Base-by-base conservation (phyloP, 2,329 filamentous ascomycete species). In the Phyllosticta paracitricarpa region DNA sequence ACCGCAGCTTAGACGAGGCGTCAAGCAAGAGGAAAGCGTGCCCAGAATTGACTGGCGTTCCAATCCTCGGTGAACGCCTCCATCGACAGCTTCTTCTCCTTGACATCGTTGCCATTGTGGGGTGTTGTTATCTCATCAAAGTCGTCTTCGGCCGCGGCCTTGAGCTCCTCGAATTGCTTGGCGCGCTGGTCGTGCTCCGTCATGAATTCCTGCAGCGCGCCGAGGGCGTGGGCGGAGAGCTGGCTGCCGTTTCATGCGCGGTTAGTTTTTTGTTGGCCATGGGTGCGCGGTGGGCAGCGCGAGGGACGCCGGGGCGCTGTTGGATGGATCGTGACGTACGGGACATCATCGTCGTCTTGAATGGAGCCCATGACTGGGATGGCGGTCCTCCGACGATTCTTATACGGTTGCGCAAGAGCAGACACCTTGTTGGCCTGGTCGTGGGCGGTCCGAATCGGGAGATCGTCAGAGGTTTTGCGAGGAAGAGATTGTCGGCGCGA, bases 41-140 rank as follows among this genome's bases (percentile, higher is more conserved):
- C 86, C 89, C 89, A 94, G 69, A 94, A 94, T 74, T 93, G 89
- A 64, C 84, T 88, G 68, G 87, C 83, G 69, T 92, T 89, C 89
- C 89, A 94, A 72, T 93, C 87, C 73, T 93, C 89, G 1, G 80
- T 79, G 68, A 93, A 94, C 1, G 82, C 77, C 30, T 88, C 84
- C 83, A 93, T 93, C 51, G 75, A 81, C 35, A 83, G 66, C 54
- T 73, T 73, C 51, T 14, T 25, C 3, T 19, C 52, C 17, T 54
- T 54, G 12, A 14, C n/a, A 2, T 12, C 25, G 40, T 48, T 48
- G 6, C n/a, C 17, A n/a, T 48, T 40, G 2, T 40, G 10, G 35
- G 17, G n/a, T n/a, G 19, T 22, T 12, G 51, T n/a, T n/a, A 9
- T 17, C 22, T 72, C 70, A 10, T 76, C 72, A 63, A 79, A 78